phyloP scores from a whole-genome alignment of 1,284 basidiomycete genomes.

The Ceratobasidium sp. region DNA sequence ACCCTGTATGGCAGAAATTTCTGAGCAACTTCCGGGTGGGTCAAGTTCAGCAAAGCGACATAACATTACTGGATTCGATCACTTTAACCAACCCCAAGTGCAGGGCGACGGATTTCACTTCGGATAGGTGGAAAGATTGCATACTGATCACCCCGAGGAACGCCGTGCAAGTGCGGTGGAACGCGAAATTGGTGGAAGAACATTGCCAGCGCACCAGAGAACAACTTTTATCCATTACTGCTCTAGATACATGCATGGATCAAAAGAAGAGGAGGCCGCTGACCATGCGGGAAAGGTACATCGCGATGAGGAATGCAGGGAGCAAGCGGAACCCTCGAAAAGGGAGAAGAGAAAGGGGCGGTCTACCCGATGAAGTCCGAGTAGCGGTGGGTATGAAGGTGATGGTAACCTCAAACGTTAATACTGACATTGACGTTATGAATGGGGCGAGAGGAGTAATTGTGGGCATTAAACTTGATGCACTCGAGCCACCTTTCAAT shows the following conservation, averaged over 20 bases:
- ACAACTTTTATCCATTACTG: slow-evolving; percentile 50
- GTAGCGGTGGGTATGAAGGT: slow-evolving; percentile 26
- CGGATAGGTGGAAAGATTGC: slow-evolving; percentile 54
- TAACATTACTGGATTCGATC: slow-evolving; percentile 55
- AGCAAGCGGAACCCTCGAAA: neutral
- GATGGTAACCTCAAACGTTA: slow-evolving; percentile 33
- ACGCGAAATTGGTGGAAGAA: slow-evolving; percentile 51
- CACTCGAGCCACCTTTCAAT: slow-evolving; percentile 1
- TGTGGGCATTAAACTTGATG: slow-evolving; percentile 37
- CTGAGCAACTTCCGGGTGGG: slow-evolving; percentile 56
- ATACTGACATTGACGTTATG: slow-evolving; percentile 35
- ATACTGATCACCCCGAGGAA: slow-evolving; percentile 58
- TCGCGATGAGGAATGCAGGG: neutral
- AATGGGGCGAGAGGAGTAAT: slow-evolving; percentile 41
- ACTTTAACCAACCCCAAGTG: slow-evolving; percentile 49
- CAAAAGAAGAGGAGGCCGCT: slow-evolving; percentile 40
- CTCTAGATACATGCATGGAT: slow-evolving; percentile 48
- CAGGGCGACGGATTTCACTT: slow-evolving; percentile 49
- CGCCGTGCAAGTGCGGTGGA: slow-evolving; percentile 57
- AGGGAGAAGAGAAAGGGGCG: slow-evolving; percentile 4
- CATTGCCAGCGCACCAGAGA: slow-evolving; percentile 47
- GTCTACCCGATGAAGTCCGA: slow-evolving; percentile 2
- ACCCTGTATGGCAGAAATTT: slow-evolving; percentile 58
- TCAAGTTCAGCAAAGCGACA: slow-evolving; percentile 53
- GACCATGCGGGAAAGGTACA: slow-evolving; percentile 44